A percentile compares a stretch with the other conserved stretches of the same genome.
These are phyloP conservation scores for Tranzscheliella williamsii DNA, from an alignment of 1,284 basidiomycete species.

Conservation along the genomic window DNA sequence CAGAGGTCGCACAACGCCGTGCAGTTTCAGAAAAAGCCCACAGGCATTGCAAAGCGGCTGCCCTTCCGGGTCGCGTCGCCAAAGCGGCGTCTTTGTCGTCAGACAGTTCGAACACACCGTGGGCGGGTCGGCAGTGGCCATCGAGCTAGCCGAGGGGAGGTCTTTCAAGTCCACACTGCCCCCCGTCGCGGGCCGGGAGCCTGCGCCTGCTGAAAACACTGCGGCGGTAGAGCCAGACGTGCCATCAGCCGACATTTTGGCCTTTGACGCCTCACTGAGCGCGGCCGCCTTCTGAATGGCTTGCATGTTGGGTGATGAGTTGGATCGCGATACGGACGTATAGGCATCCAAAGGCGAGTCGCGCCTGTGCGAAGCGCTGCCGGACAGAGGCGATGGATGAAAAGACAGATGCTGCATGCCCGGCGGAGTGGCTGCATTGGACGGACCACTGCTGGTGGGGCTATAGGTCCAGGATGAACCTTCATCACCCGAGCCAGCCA, in stretches of 20 bases:
- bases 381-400: conserved; percentile 39
- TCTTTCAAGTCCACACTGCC: conserved; percentile 30
- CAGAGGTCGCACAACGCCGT: conserved; percentile 88
- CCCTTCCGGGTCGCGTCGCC: conserved; percentile 92
- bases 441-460: conserved; percentile 39
- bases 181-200: conserved; percentile 3
- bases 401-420: conserved; percentile 26
- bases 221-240: conserved; percentile 5
- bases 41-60: conserved; percentile 75
- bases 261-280: conserved; percentile 19
- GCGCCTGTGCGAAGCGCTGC: conserved; percentile 5
- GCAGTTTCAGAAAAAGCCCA: conserved; percentile 74
- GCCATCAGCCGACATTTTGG: conserved; percentile 1
- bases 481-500: conserved; percentile 42
- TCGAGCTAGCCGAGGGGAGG: conserved; percentile 30
- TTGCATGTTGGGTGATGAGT: conserved; percentile 25
- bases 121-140: conserved; percentile 59
- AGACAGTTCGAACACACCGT: conserved; percentile 92
- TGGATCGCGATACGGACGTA: conserved; percentile 15
- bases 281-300: conserved; percentile 28
- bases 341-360: conserved; percentile 13
- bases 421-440: conserved; percentile 41
- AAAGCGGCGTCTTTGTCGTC: conserved; percentile 91
- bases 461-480: conserved; percentile 52
- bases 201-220: conserved; percentile 1